These are phyloP conservation scores for Eleusine indica DNA, from an alignment of 176 grass and related monocot genomes.

Conservation along the genomic window DNA sequence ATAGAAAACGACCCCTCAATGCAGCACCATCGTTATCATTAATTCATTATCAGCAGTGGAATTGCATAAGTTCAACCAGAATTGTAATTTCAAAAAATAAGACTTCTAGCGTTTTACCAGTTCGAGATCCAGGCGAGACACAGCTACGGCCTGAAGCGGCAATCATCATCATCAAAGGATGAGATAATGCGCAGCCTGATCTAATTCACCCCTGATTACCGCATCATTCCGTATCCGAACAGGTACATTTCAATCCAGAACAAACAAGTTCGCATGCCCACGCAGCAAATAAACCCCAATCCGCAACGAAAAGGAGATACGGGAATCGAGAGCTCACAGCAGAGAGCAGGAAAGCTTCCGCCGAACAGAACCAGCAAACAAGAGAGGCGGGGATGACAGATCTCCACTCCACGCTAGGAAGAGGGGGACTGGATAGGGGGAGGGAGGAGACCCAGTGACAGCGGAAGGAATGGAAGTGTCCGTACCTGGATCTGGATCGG, in stretches of 20 bases:
- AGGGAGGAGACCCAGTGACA: neutral
- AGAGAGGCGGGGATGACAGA: neutral
- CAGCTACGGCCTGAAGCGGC: neutral
- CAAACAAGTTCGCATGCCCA: neutral
- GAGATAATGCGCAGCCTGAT: neutral
- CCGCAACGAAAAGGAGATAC: neutral
- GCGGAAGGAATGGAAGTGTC: no score
- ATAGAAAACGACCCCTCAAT: slow-evolving; percentile 29
- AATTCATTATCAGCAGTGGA: neutral
- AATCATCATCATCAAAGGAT: neutral
- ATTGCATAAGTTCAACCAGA: neutral
- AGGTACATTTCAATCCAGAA: neutral
- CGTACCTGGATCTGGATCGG: slow-evolving; percentile 20
- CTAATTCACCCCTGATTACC: neutral
- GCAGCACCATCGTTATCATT: slow-evolving; percentile 14
- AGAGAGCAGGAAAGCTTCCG: neutral
- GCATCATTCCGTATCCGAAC: neutral
- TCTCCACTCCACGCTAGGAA: neutral
- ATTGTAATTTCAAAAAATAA: neutral
- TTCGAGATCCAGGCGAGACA: slow-evolving; percentile 31
- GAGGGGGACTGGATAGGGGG: no score
- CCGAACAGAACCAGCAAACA: neutral
- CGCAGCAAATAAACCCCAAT: neutral
- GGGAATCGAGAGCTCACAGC: neutral
- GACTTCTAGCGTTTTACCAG: neutral